Conservation (phyloP, 73 alveolate species). For the Paramecium sexaurelia region DNA sequence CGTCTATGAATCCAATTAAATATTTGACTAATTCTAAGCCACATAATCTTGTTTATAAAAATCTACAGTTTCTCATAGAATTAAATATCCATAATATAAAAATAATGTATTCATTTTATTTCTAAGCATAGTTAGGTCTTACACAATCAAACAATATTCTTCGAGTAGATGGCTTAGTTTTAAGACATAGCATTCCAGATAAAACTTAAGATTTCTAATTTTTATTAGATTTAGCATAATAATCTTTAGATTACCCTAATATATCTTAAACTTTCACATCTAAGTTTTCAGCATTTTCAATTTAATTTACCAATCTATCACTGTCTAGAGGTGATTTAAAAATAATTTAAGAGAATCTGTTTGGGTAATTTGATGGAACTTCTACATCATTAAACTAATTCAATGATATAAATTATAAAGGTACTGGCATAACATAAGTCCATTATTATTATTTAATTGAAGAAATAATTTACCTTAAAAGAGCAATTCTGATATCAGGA, state of each 20-base stretch:
- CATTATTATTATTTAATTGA: neutral
- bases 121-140: neutral
- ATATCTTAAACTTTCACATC: neutral
- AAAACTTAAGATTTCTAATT: neutral
- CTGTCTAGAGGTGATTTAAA: neutral
- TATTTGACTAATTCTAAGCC: constrained; percentile 2
- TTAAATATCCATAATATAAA: neutral
- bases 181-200: neutral
- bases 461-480: neutral
- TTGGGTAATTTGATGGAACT: neutral
- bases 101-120: neutral
- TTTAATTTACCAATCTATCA: neutral
- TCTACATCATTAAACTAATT: neutral
- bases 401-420: neutral
- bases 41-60: neutral
- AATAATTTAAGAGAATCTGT: neutral
- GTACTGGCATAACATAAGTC: constrained; percentile 18
- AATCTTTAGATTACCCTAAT: neutral
- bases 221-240: neutral
- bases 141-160: neutral
- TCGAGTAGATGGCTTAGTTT: neutral
- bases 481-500: constrained; percentile 1
- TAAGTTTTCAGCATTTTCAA: neutral
- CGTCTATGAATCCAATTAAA: neutral
- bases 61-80: neutral